Conservation (phyloP, 1,284 basidiomycete species). For the Ceratobasidium sp. region DNA sequence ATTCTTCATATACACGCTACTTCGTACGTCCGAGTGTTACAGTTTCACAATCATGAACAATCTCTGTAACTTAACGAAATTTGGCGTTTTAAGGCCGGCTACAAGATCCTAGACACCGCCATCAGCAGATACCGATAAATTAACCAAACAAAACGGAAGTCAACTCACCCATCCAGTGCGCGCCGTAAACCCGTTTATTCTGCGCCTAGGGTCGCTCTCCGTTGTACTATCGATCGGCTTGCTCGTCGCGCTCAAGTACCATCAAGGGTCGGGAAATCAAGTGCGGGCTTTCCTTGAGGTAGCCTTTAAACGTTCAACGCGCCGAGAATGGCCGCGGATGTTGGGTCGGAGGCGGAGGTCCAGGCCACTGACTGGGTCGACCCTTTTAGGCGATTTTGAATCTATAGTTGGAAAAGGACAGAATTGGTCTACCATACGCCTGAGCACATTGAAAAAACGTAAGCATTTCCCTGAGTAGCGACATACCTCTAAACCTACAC, state of each 20-base stretch:
- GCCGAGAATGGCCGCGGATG: slow-evolving; percentile 58
- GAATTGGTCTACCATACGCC: neutral
- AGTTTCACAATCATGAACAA: no score
- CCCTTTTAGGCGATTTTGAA: slow-evolving; percentile 49
- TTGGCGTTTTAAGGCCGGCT: no score
- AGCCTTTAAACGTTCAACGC: slow-evolving; percentile 59
- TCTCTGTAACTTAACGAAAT: no score
- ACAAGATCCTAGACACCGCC: slow-evolving; percentile 42
- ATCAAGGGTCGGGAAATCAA: no score
- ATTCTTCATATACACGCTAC: neutral
- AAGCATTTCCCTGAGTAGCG: slow-evolving; percentile 64
- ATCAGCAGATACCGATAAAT: neutral
- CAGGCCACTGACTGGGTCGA: slow-evolving; percentile 52
- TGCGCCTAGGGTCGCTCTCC: slow-evolving; percentile 19
- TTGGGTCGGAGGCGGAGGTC: slow-evolving; percentile 60
- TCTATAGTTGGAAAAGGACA: slow-evolving; percentile 48
- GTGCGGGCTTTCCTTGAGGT: no score
- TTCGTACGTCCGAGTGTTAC: neutral
- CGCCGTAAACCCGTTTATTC: slow-evolving; percentile 46
- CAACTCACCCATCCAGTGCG: slow-evolving; percentile 47
- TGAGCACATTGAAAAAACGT: neutral
- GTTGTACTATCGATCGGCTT: no score
- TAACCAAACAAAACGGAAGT: slow-evolving; percentile 12
- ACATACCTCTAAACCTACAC: no score
- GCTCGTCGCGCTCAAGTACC: no score